Conservation (phyloP, 176 grass and related monocot genomes). For the Raddia distichophylla region DNA sequence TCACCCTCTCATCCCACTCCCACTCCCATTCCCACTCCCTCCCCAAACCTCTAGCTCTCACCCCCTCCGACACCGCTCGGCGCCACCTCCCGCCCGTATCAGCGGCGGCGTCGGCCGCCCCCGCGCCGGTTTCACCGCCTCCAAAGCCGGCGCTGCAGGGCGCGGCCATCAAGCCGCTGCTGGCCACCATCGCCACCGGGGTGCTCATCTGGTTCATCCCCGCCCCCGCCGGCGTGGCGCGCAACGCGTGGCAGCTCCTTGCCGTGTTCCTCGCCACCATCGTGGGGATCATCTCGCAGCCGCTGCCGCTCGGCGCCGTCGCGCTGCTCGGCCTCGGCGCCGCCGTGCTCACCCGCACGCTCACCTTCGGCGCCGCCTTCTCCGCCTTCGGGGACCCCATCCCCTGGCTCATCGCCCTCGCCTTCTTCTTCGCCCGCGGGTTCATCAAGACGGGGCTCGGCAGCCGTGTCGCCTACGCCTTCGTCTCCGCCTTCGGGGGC, state of each 20-base stretch:
- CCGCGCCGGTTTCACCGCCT: constrained; percentile 25
- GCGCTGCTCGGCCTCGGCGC: constrained; percentile 89
- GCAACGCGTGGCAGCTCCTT: constrained; percentile 91
- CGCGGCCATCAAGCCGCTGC: constrained; percentile 71
- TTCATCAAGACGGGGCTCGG: constrained; percentile 98
- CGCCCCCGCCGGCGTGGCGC: constrained; percentile 68
- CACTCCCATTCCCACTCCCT: constrained; percentile 34
- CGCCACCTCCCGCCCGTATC: neutral
- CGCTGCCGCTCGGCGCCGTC: constrained; percentile 94
- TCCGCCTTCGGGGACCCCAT: constrained; percentile 97
- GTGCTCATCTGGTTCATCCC: constrained; percentile 79
- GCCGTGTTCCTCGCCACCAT: constrained; percentile 93
- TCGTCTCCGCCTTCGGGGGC: constrained; percentile 81
- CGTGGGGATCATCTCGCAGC: constrained; percentile 95
- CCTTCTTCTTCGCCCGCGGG: constrained; percentile 94
- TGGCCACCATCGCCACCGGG: constrained; percentile 60
- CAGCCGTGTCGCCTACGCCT: constrained; percentile 81
- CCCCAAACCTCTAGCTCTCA: constrained; percentile 7
- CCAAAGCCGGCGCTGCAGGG: constrained; percentile 59
- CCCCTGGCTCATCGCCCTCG: constrained; percentile 98
- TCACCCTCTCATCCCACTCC: constrained; percentile 11
- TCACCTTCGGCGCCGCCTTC: constrained; percentile 87
- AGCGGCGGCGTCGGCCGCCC: neutral
- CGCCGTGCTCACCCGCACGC: constrained; percentile 80
- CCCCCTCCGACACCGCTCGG: neutral